A percentile compares a stretch with the other conserved stretches of the same genome.
Conservation (phyloP, 106 monocot species). For the Dendrobium chrysotoxum region DNA sequence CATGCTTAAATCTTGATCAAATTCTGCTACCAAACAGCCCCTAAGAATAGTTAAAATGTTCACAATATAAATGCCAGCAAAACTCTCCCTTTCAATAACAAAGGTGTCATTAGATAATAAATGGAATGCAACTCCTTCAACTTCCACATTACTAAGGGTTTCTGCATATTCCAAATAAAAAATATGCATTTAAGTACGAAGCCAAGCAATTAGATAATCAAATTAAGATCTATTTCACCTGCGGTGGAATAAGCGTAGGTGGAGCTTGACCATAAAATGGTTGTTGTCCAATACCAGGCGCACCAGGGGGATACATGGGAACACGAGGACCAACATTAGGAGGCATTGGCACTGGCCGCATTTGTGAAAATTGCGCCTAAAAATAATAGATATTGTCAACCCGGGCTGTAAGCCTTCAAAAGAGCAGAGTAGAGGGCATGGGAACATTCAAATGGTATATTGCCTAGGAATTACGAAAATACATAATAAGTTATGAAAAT, state of each 20-base stretch:
- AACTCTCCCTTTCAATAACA: neutral
- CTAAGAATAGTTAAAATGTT: neutral
- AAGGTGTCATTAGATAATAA: neutral
- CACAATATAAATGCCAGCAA: neutral
- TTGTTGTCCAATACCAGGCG: conserved; percentile 63
- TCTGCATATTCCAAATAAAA: neutral
- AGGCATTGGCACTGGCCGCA: conserved; percentile 56
- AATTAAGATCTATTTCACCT: conserved; percentile 24
- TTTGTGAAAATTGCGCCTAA: conserved; percentile 68
- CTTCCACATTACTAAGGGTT: neutral
- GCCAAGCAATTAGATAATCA: neutral
- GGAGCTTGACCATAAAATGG: conserved; percentile 73
- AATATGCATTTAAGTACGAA: neutral
- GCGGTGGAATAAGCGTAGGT: conserved; percentile 51
- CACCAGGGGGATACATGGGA: conserved; percentile 65
- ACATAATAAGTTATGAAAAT: neutral
- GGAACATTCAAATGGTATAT: neutral
- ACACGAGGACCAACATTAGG: conserved; percentile 54
- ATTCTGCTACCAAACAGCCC: no score
- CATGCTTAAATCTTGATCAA: no score
- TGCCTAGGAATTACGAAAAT: neutral
- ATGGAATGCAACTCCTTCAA: neutral
- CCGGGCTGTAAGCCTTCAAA: no score
- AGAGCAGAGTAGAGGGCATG: neutral
- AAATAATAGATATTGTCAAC: neutral